These are phyloP conservation scores for Syncephalastrum contaminatum DNA, from an alignment of 371 early-diverging fungal genomes.

Conservation along the genomic window DNA sequence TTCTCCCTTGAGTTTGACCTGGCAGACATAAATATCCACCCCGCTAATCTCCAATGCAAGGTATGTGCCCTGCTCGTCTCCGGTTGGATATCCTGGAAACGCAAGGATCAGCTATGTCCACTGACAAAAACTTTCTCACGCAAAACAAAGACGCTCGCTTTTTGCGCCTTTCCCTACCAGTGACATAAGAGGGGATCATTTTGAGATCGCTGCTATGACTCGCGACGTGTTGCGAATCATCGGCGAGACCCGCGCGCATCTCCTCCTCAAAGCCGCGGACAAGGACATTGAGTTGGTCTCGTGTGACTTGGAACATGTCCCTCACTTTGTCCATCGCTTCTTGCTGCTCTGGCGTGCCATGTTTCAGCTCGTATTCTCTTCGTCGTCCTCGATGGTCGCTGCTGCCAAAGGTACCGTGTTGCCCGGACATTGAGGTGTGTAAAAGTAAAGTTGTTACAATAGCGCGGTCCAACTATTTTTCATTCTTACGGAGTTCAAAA, in stretches of 20 bases:
- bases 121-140: no score
- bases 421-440: no score
- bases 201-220: conserved; percentile 28
- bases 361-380: conserved; percentile 10
- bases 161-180: conserved; percentile 27
- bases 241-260: conserved; percentile 43
- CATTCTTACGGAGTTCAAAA: no score
- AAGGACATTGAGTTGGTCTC: conserved; percentile 25
- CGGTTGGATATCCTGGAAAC: conserved; percentile 64
- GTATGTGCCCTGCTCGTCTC: conserved; percentile 84
- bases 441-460: no score
- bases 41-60: conserved; percentile 93
- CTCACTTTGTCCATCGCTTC: conserved; percentile 26
- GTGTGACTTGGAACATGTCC: conserved; percentile 31
- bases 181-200: conserved; percentile 52
- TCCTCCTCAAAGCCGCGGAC: conserved; percentile 40
- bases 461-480: no score
- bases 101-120: no score
- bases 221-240: conserved; percentile 8
- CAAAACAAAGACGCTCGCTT: background rate
- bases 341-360: conserved; percentile 24
- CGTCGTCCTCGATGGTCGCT: conserved; percentile 13
- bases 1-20: conserved; percentile 49
- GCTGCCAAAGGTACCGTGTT: background rate
- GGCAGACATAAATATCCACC: conserved; percentile 53